Conservation (phyloP, 2,329 filamentous ascomycete genomes). For the Xylariaceae sp. region DNA sequence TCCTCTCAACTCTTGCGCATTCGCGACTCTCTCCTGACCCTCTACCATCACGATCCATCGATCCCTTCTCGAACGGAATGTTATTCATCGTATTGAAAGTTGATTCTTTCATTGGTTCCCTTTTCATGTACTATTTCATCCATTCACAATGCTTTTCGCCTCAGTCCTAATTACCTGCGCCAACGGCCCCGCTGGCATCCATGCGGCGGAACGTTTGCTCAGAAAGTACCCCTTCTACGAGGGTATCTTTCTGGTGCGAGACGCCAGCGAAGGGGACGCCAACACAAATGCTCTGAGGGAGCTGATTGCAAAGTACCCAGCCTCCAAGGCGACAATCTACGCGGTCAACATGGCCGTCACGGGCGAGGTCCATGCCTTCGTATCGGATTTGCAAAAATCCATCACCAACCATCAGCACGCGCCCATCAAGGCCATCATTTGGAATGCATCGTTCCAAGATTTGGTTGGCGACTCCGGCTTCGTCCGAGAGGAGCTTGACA, state of each 20-base stretch:
- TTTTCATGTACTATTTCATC: no score
- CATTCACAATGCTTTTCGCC: no score
- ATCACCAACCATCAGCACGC: conserved; percentile 28
- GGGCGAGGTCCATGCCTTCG: conserved; percentile 31
- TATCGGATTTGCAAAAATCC: conserved; percentile 23
- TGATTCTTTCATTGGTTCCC: no score
- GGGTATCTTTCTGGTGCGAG: conserved; percentile 14
- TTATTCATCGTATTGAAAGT: no score
- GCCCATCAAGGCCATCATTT: conserved; percentile 33
- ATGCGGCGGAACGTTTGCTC: conserved; percentile 14
- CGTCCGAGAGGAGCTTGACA: conserved; percentile 35
- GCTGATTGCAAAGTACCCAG: conserved; percentile 26
- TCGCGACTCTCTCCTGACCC: no score
- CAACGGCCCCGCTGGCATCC: conserved; percentile 18
- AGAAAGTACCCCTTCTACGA: conserved; percentile 10
- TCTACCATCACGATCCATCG: no score
- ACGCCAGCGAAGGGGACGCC: not conserved
- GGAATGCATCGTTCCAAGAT: conserved; percentile 37
- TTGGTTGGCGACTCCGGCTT: conserved; percentile 29
- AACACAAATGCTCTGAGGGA: conserved; percentile 16
- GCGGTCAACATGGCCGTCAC: conserved; percentile 33
- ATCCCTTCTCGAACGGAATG: no score
- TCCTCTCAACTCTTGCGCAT: no score
- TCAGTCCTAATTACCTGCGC: conserved; percentile 13
- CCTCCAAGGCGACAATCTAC: conserved; percentile 33